A percentile compares a stretch with the other conserved stretches of the same genome.
These are phyloP conservation scores for Reticulascus tulasneorum DNA, from an alignment of 2,329 filamentous ascomycete species.

Conservation along the genomic window DNA sequence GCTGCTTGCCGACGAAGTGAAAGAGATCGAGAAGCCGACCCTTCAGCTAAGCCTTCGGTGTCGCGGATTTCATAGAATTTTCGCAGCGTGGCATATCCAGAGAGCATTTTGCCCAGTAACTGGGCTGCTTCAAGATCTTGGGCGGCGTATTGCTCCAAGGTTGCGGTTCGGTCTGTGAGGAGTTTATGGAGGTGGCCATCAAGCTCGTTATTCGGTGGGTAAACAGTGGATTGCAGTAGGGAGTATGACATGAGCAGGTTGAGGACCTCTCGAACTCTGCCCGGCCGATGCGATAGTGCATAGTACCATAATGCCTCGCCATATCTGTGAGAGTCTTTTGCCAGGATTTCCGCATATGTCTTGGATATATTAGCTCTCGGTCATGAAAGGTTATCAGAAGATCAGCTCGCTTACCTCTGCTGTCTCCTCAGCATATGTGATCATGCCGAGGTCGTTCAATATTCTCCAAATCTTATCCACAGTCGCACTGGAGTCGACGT, in stretches of 20 bases:
- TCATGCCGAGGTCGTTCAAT: slow-evolving; percentile 73
- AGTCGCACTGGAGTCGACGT: slow-evolving; percentile 63
- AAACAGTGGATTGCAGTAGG: slow-evolving; percentile 77
- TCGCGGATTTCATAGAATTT: slow-evolving; percentile 90
- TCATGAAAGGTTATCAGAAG: background rate
- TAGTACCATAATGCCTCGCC: slow-evolving; percentile 90
- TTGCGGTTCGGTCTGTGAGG: slow-evolving; percentile 66
- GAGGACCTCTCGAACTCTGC: slow-evolving; percentile 79
- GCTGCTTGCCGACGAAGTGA: slow-evolving; percentile 66
- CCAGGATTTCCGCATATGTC: slow-evolving; percentile 79
- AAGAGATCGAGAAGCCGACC: slow-evolving; percentile 39
- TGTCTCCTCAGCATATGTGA: slow-evolving; percentile 72
- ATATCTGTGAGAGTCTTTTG: slow-evolving; percentile 69
- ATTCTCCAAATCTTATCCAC: slow-evolving; percentile 80
- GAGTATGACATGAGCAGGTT: slow-evolving; percentile 85
- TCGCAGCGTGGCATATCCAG: slow-evolving; percentile 86
- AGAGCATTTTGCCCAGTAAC: slow-evolving; percentile 79
- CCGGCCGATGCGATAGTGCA: slow-evolving; percentile 72
- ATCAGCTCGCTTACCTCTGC: slow-evolving; percentile 62
- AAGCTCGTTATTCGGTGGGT: slow-evolving; percentile 66
- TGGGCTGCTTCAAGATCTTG: slow-evolving; percentile 78
- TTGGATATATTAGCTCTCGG: slow-evolving; percentile 35
- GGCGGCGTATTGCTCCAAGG: slow-evolving; percentile 67
- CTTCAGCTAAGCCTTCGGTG: slow-evolving; percentile 19
- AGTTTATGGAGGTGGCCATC: slow-evolving; percentile 69